Evolutionary conservation across 129 eudicot genomes (phyloP), one percentile per base, ranked within the genome.

Genomic region (Tanacetum coccineum): DNA sequence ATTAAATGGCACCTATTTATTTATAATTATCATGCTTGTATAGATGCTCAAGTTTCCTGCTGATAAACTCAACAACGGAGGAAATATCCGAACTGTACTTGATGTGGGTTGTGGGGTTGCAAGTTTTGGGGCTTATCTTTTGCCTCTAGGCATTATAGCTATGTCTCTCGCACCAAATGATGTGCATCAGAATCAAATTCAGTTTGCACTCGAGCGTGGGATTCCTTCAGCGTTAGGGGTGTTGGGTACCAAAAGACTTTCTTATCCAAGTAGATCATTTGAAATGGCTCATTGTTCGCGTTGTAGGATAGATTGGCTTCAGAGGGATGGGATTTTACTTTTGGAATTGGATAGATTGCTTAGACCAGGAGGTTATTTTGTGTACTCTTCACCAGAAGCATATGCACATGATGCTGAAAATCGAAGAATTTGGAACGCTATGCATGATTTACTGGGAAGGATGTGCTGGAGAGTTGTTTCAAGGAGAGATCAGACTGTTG

Each of bases 381-480:
- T 82, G 28, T 90, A 84, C 68, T 90, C 97, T 32, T 90, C 97
- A 39, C 97, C 95, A 2, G 97, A 90, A 82, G 97, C 97, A 17
- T 90, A 90, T 71, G 91, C 97, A 42, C 95, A 84, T 74, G 97
- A 90, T 74, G 75, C 60, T 28, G 97, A 87, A 62, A 90, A 90
- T 76, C 77, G 81, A 65, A 87, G 83, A 70, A 87, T 90, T 49
- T 82, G 95, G 91, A 84, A 71, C 70, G 76, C 91, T n/a, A 81
- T 90, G 89, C 77, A 84, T 72, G 89, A 87, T 76, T 87, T 90
- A 39, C 54, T 84, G 32, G 80, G 81, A 72, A 84, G 88, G 74
- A 90, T 90, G 92, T 90, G 97, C 70, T 90, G 95, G 97, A 87
- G 97, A 81, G 87, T 90, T 77, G 87, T 82, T 71, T 81, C 83